Percentiles rank a stretch among this genome's conserved stretches.
Conservation (phyloP, 2,329 filamentous ascomycete species). For the Colletotrichum gloeosporioides region DNA sequence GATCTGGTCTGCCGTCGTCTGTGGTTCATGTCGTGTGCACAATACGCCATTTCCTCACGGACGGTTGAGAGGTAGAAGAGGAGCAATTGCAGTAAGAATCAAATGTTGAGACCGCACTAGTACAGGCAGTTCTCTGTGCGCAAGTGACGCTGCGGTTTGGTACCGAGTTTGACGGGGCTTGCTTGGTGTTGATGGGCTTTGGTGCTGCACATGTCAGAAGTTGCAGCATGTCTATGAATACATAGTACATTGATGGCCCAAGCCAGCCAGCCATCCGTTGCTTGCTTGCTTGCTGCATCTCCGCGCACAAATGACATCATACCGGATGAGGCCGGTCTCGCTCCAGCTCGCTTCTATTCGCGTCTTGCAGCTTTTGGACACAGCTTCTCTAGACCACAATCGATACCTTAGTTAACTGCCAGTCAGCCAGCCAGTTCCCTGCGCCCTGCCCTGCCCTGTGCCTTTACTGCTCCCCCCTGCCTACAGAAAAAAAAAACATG, state of each 20-base stretch:
- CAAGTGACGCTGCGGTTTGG: neutral
- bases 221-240: neutral
- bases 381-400: no score
- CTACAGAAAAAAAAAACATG: neutral
- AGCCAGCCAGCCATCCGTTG: neutral
- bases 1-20: neutral
- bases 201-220: neutral
- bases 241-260: neutral
- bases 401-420: no score
- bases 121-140: neutral
- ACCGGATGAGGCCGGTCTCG: neutral
- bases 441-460: neutral
- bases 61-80: neutral
- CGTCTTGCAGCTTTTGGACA: neutral
- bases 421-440: no score
- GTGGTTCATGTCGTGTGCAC: neutral
- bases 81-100: neutral
- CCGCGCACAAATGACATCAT: slow-evolving; percentile 1
- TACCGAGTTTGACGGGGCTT: neutral
- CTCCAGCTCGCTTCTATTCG: neutral
- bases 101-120: neutral
- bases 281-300: neutral
- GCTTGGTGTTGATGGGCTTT: neutral
- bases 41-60: neutral
- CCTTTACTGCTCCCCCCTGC: neutral